Base-by-base conservation (phyloP, 768 basidiomycete species). In the Naganishia antarctica region DNA sequence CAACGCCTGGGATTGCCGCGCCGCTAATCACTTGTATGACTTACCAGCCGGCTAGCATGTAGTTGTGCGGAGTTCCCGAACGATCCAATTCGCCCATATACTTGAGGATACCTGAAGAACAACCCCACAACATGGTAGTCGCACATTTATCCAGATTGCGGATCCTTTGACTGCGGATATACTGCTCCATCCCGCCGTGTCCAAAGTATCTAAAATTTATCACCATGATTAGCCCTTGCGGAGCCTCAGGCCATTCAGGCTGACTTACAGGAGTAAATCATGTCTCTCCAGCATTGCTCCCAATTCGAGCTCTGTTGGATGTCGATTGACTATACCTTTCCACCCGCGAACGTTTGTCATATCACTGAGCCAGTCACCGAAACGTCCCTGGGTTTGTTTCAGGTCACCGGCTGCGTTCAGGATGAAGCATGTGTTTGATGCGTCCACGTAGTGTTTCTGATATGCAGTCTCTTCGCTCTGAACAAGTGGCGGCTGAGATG, bases 11-110 rank as follows among this genome's bases (percentile, higher is more conserved):
- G 25, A 21, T 11, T 34, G 44, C 59, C 28, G n/a, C 3, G 21
- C 1, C 31, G n/a, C n/a, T n/a, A n/a, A n/a, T n/a, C n/a, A n/a
- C 6, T n/a, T 5, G 4, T 3, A 40, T 37, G 9, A 83, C 92
- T 73, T 72, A 97, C 94, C 93, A 94, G 72, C 94, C 96, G 44
- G 87, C 90, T n/a, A 97, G 74, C 88, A 97, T 90, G 75, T 99
- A 99, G 70, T 91, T 87, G 75, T 89, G 86, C 0, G 96, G 91
- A 15, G 91, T 97, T 21, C 96, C 96, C 15, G 84, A 83, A 11
- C 90, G 82, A 72, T 98, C 96, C 71, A 92, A 93, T 69, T 96
- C 91, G 3, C 96, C 96, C 85, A 90, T 90, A 50, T 94, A 90
- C 61, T 83, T 82, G 67, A 99, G 76, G 0, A 84, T 79, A 11